A percentile compares a stretch with the other conserved stretches of the same genome.
phyloP scores from a whole-genome alignment of 257 asterid species.

The Ballota nigra region DNA sequence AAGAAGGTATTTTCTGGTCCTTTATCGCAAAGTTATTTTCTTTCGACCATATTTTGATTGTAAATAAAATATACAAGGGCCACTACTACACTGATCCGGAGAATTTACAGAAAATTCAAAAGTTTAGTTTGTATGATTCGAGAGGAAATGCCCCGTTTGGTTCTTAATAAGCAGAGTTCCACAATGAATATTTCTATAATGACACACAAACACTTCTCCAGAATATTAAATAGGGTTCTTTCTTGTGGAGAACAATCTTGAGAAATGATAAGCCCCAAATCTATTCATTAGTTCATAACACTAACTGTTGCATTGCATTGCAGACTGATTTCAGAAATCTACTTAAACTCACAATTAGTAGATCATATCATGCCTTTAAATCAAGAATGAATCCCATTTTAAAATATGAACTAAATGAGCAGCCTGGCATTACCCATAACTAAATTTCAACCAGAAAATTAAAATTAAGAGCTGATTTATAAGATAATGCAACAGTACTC shows the following conservation, averaged over 20 bases:
- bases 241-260: background rate
- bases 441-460: background rate
- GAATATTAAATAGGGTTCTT: background rate
- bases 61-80: background rate
- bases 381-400: conserved; percentile 16
- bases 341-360: conserved; percentile 18
- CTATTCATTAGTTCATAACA: background rate
- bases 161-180: background rate
- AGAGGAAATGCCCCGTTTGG: background rate
- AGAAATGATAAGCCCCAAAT: background rate
- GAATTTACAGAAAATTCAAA: background rate
- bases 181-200: background rate
- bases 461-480: background rate
- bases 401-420: background rate
- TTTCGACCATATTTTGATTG: background rate
- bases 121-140: background rate
- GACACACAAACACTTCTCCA: background rate
- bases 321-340: conserved; percentile 16
- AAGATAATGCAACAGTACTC: background rate
- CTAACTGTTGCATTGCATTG: conserved; percentile 22
- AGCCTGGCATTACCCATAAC: conserved; percentile 21
- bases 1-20: too few species aligned
- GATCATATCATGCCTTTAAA: background rate
- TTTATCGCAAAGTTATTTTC: background rate
- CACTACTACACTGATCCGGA: background rate